Percentiles rank a stretch among this genome's conserved stretches.
These are phyloP conservation scores for Diutina ranongensis DNA, from an alignment of 1,139 yeast genomes.

Conservation along the genomic window DNA sequence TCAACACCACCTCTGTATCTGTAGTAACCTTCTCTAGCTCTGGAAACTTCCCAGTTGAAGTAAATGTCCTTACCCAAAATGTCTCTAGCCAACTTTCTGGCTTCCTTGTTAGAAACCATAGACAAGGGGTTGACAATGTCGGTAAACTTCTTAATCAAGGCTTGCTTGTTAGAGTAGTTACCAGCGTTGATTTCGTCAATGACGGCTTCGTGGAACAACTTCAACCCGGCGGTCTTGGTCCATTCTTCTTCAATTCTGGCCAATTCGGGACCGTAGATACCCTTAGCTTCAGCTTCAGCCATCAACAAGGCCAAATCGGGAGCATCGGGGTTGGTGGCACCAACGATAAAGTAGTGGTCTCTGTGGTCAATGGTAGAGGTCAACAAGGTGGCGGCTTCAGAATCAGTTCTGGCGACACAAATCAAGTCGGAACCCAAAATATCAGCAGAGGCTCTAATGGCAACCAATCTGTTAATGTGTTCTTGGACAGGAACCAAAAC, in stretches of 20 bases:
- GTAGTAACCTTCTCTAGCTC: constrained; percentile 97
- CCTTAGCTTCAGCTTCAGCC: constrained; percentile 70
- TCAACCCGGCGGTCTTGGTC: constrained; percentile 74
- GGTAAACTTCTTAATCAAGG: constrained; percentile 54
- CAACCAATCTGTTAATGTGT: constrained; percentile 87
- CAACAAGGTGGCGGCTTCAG: constrained; percentile 92
- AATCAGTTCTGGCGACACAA: constrained; percentile 90
- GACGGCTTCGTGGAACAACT: constrained; percentile 87
- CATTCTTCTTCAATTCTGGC: constrained; percentile 73
- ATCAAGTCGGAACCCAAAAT: constrained; percentile 79
- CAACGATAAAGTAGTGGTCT: constrained; percentile 87
- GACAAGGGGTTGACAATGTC: constrained; percentile 65
- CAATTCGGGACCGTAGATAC: constrained; percentile 61
- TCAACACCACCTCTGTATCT: constrained; percentile 94
- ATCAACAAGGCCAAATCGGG: constrained; percentile 67
- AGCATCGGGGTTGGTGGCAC: constrained; percentile 77
- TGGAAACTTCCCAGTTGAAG: constrained; percentile 94
- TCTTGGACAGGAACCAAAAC: constrained; percentile 96
- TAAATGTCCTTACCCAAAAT: constrained; percentile 73
- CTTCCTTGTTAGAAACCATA: constrained; percentile 68
- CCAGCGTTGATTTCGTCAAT: constrained; percentile 68
- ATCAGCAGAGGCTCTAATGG: constrained; percentile 94
- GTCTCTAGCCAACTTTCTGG: constrained; percentile 64
- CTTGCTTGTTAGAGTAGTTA: constrained; percentile 48
- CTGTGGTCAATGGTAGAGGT: constrained; percentile 90